Percentiles rank a stretch among this genome's conserved stretches.
Evolutionary conservation across 345 rosid genomes (phyloP).

Genomic region (Microcos paniculata): DNA sequence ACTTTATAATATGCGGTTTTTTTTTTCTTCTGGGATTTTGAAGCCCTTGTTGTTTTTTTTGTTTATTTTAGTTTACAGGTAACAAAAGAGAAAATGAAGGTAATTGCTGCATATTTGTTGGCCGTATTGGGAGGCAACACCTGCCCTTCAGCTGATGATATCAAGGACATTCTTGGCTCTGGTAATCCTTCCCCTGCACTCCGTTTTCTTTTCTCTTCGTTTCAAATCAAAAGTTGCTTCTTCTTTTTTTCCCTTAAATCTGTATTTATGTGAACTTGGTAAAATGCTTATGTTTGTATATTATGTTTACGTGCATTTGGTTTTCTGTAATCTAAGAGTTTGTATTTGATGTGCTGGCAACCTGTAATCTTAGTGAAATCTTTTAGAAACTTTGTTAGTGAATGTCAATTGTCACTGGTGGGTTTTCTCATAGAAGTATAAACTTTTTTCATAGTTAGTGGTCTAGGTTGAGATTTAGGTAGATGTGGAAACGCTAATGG

Average conservation of each 20-base stretch:
- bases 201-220: background rate
- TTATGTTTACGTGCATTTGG: background rate
- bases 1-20: background rate
- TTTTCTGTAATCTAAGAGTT: background rate
- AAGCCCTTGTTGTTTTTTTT: background rate
- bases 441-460: background rate
- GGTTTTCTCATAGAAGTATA: background rate
- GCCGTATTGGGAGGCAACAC: constrained; percentile 59
- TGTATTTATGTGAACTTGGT: background rate
- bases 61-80: background rate
- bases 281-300: background rate
- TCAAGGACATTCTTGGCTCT: constrained; percentile 42
- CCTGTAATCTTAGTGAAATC: background rate
- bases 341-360: background rate
- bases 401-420: background rate
- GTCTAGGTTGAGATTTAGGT: background rate
- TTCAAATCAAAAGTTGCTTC: background rate
- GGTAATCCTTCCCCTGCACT: constrained; percentile 23
- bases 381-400: background rate
- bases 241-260: background rate
- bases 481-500: background rate
- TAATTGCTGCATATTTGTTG: constrained; percentile 54
- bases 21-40: background rate
- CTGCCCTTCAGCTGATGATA: constrained; percentile 41
- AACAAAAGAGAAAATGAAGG: constrained; percentile 38